A percentile compares a stretch with the other conserved stretches of the same genome.
Evolutionary conservation across 768 basidiomycete genomes (phyloP).

Genomic region (Lactarius vividus): DNA sequence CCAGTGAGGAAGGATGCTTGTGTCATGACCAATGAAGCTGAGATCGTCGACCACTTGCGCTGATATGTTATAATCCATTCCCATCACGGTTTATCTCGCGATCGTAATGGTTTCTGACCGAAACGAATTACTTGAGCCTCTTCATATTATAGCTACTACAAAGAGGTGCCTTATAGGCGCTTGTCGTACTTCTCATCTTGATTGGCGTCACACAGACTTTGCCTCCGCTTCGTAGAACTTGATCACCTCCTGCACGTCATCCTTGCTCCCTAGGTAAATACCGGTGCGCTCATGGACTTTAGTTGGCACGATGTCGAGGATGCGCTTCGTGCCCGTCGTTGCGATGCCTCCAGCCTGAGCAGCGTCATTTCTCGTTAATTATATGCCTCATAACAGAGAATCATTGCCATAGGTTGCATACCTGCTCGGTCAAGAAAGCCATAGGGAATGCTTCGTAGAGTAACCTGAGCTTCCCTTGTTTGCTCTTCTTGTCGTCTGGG

Average conservation of each 20-base stretch:
- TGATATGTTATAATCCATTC: constrained; percentile 10
- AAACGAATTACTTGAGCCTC: background rate
- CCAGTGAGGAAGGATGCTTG: constrained; percentile 74
- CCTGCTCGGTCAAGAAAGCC: constrained; percentile 94
- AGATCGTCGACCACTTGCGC: constrained; percentile 59
- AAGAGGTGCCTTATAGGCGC: background rate
- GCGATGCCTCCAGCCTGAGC: constrained; percentile 90
- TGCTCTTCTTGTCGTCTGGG: constrained; percentile 96
- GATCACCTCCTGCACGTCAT: constrained; percentile 88
- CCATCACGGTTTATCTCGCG: background rate
- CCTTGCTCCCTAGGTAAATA: constrained; percentile 90
- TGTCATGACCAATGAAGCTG: constrained; percentile 83
- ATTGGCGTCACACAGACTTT: constrained; percentile 16
- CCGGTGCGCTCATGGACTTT: constrained; percentile 89
- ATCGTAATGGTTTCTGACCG: background rate
- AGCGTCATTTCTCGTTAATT: constrained; percentile 26
- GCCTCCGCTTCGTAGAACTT: constrained; percentile 66
- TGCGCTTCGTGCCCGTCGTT: constrained; percentile 90
- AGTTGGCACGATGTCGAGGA: constrained; percentile 87
- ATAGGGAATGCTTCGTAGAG: constrained; percentile 98
- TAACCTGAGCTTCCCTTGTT: constrained; percentile 90
- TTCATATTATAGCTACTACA: background rate
- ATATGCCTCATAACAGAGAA: constrained; percentile 10
- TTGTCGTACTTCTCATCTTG: background rate
- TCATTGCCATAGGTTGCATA: constrained; percentile 34